Conservation (phyloP, 495 filamentous ascomycete genomes). For the Parathielavia hyrcaniae region DNA sequence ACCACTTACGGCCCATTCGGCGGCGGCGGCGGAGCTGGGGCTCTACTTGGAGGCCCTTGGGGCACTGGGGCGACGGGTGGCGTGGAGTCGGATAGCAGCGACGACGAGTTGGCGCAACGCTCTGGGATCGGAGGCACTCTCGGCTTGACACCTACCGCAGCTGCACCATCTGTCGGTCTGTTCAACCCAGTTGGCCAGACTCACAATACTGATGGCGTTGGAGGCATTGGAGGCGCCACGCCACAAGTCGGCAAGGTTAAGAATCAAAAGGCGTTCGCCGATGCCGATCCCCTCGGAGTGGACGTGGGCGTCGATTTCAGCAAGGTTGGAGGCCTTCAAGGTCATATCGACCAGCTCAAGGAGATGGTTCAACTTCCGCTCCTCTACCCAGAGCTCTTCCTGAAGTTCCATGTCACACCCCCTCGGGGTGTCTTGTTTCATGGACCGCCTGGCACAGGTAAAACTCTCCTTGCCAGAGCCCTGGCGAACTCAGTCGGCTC, state of each 20-base stretch:
- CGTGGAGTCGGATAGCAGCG: slow-evolving; percentile 91
- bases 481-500: slow-evolving; percentile 70
- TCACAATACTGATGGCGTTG: slow-evolving; percentile 45
- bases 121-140: slow-evolving; percentile 54
- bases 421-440: slow-evolving; percentile 94
- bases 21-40: slow-evolving; percentile 62
- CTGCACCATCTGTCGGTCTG: slow-evolving; percentile 44
- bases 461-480: slow-evolving; percentile 88
- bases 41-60: slow-evolving; percentile 72
- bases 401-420: slow-evolving; percentile 82
- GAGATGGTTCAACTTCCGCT: slow-evolving; percentile 95
- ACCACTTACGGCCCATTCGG: slow-evolving; percentile 89
- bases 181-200: slow-evolving; percentile 21
- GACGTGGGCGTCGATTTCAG: slow-evolving; percentile 87
- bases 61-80: slow-evolving; percentile 69
- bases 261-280: slow-evolving; percentile 67
- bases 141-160: slow-evolving; percentile 71
- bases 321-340: slow-evolving; percentile 81
- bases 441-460: slow-evolving; percentile 94
- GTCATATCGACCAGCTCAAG: slow-evolving; percentile 91
- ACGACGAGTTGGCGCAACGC: slow-evolving; percentile 70
- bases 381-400: slow-evolving; percentile 92
- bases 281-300: slow-evolving; percentile 90
- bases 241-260: slow-evolving; percentile 86
- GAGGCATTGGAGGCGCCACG: slow-evolving; percentile 60